These are phyloP conservation scores for Aspergillus sparsus DNA, from an alignment of 495 filamentous ascomycete species.

Conservation along the genomic window DNA sequence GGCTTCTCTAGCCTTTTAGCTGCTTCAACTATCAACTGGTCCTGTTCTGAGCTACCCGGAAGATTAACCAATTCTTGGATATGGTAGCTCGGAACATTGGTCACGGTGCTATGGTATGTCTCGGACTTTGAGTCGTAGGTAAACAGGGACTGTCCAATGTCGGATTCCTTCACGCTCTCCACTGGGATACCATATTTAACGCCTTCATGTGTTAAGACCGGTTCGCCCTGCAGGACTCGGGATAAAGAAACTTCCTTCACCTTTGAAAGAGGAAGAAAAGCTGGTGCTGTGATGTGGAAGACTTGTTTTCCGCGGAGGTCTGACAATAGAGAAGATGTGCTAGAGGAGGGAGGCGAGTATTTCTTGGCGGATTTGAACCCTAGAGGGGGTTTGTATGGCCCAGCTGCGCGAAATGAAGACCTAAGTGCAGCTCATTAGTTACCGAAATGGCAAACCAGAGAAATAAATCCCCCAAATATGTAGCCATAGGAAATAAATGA, in stretches of 20 bases:
- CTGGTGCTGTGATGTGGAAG: constrained; percentile 46
- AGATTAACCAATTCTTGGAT: constrained; percentile 48
- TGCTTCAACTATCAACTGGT: constrained; percentile 36
- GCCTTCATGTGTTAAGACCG: constrained; percentile 42
- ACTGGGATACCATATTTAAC: constrained; percentile 48
- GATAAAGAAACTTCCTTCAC: constrained; percentile 46
- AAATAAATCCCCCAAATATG: neutral
- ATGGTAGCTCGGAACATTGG: constrained; percentile 44
- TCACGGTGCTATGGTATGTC: constrained; percentile 34
- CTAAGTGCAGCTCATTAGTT: constrained; percentile 19
- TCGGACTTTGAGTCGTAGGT: constrained; percentile 39
- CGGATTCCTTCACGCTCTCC: constrained; percentile 40
- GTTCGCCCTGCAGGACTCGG: constrained; percentile 44
- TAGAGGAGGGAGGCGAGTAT: constrained; percentile 37
- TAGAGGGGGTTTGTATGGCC: constrained; percentile 42
- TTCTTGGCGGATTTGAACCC: constrained; percentile 46
- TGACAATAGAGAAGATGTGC: constrained; percentile 39
- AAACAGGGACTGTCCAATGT: constrained; percentile 37
- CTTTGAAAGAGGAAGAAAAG: constrained; percentile 45
- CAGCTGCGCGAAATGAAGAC: constrained; percentile 27
- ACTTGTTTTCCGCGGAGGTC: constrained; percentile 48
- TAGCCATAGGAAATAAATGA: neutral
- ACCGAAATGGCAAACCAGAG: constrained; percentile 3
- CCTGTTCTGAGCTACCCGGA: constrained; percentile 32
- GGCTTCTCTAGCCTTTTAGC: constrained; percentile 44